These are phyloP conservation scores for Euryodendron excelsum DNA, from an alignment of 148 eudicot genomes.

Conservation along the genomic window DNA sequence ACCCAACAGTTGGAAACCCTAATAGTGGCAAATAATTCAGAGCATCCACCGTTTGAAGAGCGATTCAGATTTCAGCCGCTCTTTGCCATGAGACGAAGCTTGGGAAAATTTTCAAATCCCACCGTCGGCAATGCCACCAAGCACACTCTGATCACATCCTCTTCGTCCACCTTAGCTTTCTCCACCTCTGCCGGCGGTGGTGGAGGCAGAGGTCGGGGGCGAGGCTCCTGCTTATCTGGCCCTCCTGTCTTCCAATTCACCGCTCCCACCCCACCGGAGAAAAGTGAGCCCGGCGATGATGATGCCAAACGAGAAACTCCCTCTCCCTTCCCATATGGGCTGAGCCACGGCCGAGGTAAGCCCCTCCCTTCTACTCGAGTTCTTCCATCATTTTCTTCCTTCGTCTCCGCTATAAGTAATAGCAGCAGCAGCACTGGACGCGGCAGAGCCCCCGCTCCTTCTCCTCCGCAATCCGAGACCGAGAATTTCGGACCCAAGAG, in stretches of 20 bases:
- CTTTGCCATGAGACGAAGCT: constrained; percentile 36
- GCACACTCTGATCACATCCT: constrained; percentile 19
- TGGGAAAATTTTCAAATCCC: constrained; percentile 26
- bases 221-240: constrained; percentile 18
- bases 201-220: constrained; percentile 57
- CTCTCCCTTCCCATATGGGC: constrained; percentile 26
- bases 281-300: constrained; percentile 10
- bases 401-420: constrained; percentile 10
- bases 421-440: constrained; percentile 28
- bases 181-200: constrained; percentile 52
- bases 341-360: constrained; percentile 59
- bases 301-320: not conserved
- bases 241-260: constrained; percentile 26
- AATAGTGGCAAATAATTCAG: too few relatives aligned
- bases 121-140: constrained; percentile 19
- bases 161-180: constrained; percentile 36
- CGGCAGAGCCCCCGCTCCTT: constrained; percentile 34
- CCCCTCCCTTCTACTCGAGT: constrained; percentile 38
- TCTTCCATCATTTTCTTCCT: constrained; percentile 38
- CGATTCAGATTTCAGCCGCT: not conserved
- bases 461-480: constrained; percentile 12
- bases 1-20: too few relatives aligned
- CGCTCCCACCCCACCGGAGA: constrained; percentile 17
- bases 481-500: too few relatives aligned
- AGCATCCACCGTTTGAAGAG: too few relatives aligned